phyloP scores from a whole-genome alignment of 768 basidiomycete species.

The Gloeophyllum trabeum region DNA sequence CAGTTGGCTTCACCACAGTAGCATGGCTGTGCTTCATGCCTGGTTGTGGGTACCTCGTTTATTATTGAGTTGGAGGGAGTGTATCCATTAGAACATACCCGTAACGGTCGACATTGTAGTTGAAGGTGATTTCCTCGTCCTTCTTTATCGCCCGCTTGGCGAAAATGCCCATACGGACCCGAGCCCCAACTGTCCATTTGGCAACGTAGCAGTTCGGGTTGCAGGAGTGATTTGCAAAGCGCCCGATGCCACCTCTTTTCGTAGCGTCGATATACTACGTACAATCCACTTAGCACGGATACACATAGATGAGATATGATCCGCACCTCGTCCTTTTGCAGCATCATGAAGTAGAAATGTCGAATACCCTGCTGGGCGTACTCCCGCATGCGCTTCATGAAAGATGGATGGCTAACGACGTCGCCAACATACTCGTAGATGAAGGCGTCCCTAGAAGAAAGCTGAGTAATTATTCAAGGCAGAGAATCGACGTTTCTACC shows the following conservation, averaged over 20 bases:
- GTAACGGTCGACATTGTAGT: constrained; percentile 99
- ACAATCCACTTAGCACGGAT: not conserved
- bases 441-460: constrained; percentile 46
- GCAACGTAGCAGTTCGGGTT: constrained; percentile 97
- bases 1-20: constrained; percentile 95
- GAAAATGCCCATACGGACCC: constrained; percentile 96
- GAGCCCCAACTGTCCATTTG: constrained; percentile 88
- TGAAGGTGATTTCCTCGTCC: constrained; percentile 92
- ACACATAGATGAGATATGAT: not conserved
- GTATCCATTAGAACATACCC: constrained; percentile 40
- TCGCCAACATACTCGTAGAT: constrained; percentile 99
- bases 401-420: constrained; percentile 77
- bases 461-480: constrained; percentile 1
- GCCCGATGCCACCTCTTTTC: constrained; percentile 90
- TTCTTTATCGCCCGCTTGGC: constrained; percentile 69
- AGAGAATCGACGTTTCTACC: constrained; percentile 39
- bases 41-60: no score
- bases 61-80: not conserved
- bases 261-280: constrained; percentile 99
- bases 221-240: constrained; percentile 97
- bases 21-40: constrained; percentile 90
- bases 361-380: constrained; percentile 89
- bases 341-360: constrained; percentile 99
- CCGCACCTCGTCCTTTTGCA: constrained; percentile 92
- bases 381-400: constrained; percentile 88